Evolutionary conservation across 768 basidiomycete species (phyloP), one percentile per base, ranked within the genome.

Genomic region (Pleurotus giganteus): DNA sequence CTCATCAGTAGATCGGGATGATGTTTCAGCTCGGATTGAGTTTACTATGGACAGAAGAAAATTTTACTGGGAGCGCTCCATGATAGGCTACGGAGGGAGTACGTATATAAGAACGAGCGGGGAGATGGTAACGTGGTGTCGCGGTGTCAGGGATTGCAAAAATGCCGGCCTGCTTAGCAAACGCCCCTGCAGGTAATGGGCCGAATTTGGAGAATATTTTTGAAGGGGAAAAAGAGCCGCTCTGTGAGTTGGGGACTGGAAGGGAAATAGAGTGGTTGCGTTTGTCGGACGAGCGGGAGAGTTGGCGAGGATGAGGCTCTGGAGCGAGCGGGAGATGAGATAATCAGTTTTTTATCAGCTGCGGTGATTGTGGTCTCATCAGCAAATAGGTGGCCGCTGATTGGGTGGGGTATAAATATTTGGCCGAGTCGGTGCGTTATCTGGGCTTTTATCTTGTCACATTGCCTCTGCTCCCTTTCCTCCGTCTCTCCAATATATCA

Each of bases 341-440:
- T 46, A 37, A 41, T 28, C 37, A 27, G 11, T 45, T 32, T 6
- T 32, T 6, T 19, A 31, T 47, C 28, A 47, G 24, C 46, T 47
- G 56, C 54, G 58, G 57, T 53, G 60, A 36, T 59, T 63, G 51
- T 61, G 58, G 23, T 57, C 60, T 65, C 59, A 47, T 54, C 55
- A 58, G 66, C 69, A 65, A 74, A 73, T 68, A 46, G 56, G 26
- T 23, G 49, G 6, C 43, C 52, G 59, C 32, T 70, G 71, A 74
- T 74, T 74, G 73, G 72, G 59, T 66, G 62, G 58, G 42, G 37
- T 51, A 51, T 51, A 51, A 51, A 51, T 51, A 51, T 51, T 51
- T 51, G 34, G 34, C 49, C 49, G 49, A 28, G 27, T 24, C 12
- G 19, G 8, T 6, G 15, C 39, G 49, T 51, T 51, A 51, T 51